These are phyloP conservation scores for Suillus paluster DNA, from an alignment of 768 basidiomycete species.

Conservation along the genomic window DNA sequence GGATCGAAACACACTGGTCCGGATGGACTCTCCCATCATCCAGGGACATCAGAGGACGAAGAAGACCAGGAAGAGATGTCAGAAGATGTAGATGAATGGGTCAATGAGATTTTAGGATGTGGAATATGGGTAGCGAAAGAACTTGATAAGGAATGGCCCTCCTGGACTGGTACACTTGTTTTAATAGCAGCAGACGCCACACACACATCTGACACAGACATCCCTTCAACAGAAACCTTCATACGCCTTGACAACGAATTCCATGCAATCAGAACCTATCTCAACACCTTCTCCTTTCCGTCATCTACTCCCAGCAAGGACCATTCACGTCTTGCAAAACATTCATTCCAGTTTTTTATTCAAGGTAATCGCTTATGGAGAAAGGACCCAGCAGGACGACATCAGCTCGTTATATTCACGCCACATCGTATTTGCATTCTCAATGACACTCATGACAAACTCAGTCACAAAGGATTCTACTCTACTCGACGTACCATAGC, in stretches of 20 bases:
- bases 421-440: background rate
- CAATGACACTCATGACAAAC: background rate
- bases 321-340: background rate
- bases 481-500: slow-evolving; percentile 12
- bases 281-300: background rate
- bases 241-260: background rate
- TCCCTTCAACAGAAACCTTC: background rate
- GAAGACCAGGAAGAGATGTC: too few relatives aligned
- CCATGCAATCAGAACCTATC: background rate
- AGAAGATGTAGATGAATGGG: slow-evolving; percentile 17
- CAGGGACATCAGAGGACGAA: slow-evolving; percentile 17
- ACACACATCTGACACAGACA: too few relatives aligned
- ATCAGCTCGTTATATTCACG: slow-evolving; percentile 26
- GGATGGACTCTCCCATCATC: slow-evolving; percentile 34
- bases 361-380: slow-evolving; percentile 22
- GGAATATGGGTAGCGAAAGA: background rate
- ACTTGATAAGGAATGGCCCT: too few relatives aligned
- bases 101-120: slow-evolving; percentile 4
- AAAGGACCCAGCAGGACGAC: slow-evolving; percentile 19
- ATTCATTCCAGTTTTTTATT: slow-evolving; percentile 17
- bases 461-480: slow-evolving; percentile 12
- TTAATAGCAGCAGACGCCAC: too few relatives aligned
- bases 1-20: slow-evolving; percentile 25
- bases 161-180: too few relatives aligned
- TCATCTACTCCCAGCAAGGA: background rate